Conservation (phyloP, 257 asterid species). For the Solanum infundibuliforme region DNA sequence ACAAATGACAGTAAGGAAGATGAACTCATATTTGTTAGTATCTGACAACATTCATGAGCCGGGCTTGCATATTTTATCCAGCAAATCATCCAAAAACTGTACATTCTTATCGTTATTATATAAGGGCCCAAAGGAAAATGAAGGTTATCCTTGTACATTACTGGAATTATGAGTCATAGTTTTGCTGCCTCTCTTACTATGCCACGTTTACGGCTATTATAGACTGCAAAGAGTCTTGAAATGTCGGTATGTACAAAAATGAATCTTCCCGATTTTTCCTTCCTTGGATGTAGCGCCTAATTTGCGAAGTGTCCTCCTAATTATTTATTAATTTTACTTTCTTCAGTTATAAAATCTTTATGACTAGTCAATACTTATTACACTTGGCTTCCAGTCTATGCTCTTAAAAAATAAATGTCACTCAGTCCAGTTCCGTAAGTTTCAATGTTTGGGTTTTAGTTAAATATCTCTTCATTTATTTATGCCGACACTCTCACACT, state of each 20-base stretch:
- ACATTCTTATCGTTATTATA: not conserved
- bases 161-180: not conserved
- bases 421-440: not conserved
- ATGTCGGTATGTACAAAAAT: not conserved
- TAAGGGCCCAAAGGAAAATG: not conserved
- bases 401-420: not conserved
- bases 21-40: not conserved
- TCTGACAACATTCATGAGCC: not conserved
- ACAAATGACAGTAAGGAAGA: not conserved
- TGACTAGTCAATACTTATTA: not conserved
- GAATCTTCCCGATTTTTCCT: not conserved
- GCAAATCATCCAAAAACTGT: not conserved
- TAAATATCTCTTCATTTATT: not conserved
- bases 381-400: not conserved
- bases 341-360: not conserved
- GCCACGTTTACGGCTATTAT: not conserved
- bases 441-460: not conserved
- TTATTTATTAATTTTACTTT: not conserved
- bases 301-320: not conserved
- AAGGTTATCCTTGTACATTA: not conserved
- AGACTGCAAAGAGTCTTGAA: not conserved
- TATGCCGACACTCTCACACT: not conserved
- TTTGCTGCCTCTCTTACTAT: not conserved
- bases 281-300: not conserved
- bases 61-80: not conserved